phyloP scores from a whole-genome alignment of 2,329 filamentous ascomycete species.

The Cyclaneusma minus region DNA sequence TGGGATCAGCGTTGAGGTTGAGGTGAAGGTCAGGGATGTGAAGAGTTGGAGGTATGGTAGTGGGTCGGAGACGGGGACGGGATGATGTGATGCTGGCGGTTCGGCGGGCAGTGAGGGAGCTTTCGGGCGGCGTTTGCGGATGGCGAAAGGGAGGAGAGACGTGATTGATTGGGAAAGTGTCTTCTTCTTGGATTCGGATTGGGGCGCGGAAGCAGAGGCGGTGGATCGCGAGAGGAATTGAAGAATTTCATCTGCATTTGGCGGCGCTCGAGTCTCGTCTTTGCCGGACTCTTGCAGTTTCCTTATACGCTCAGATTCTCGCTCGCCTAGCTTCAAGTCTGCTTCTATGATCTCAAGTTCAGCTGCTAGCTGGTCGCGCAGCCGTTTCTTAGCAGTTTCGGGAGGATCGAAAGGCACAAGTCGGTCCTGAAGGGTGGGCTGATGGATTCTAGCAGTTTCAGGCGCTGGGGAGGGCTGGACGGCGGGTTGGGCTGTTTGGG shows the following conservation, averaged over 20 bases:
- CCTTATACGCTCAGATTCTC: slow-evolving; percentile 41
- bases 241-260: slow-evolving; percentile 21
- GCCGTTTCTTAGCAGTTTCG: slow-evolving; percentile 30
- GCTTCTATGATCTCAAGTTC: slow-evolving; percentile 40
- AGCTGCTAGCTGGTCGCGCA: slow-evolving; percentile 34
- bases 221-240: slow-evolving; percentile 13
- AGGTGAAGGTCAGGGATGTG: slow-evolving; percentile 47
- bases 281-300: slow-evolving; percentile 21
- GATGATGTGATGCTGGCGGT: slow-evolving; percentile 43
- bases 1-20: slow-evolving; percentile 28
- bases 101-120: slow-evolving; percentile 18
- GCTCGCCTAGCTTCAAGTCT: slow-evolving; percentile 39
- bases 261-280: slow-evolving; percentile 23
- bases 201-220: slow-evolving; percentile 4
- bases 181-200: slow-evolving; percentile 6
- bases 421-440: neutral
- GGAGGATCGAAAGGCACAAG: slow-evolving; percentile 13
- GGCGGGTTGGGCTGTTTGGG: neutral
- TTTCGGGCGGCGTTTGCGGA: slow-evolving; percentile 10
- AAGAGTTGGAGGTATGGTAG: slow-evolving; percentile 58
- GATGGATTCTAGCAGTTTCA: slow-evolving; percentile 13
- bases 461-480: neutral
- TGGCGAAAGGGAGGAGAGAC: slow-evolving; percentile 17
- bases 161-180: slow-evolving; percentile 16
- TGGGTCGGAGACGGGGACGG: slow-evolving; percentile 46